Base-by-base conservation (phyloP, 768 basidiomycete species). In the Leccinellum luteum region DNA sequence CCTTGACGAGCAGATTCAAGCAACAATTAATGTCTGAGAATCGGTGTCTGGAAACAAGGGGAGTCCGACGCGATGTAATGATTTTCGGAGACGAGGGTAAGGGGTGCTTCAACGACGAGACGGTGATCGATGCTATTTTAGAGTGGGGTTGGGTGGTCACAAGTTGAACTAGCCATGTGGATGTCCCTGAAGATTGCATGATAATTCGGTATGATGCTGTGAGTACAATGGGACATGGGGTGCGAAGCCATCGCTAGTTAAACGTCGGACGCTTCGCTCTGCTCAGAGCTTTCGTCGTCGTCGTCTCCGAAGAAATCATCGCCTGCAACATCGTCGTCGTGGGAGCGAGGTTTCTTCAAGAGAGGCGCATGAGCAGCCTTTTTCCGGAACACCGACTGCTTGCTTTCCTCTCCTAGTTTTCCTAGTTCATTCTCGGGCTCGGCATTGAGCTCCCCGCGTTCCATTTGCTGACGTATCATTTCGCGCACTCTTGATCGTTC, bases 401-500 rank as follows among this genome's bases (percentile, higher is more conserved):
- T 60, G 31, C 41, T 54, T 35, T 60, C 64, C 35, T 43, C 52
- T 30, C 53, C 60, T 19, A 30, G 30, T 15, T 52, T 59, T 44
- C 58, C 59, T 8, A 70, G 60, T 12, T 75, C 75, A 7, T 67
- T 62, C 65, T 94, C 92, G 9, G 90, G 88, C 62, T 87, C 84
- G 1, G 64, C 54, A 2, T 80, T 75, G 43, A 93, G 55, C 52
- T 83, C 82, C 1, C 87, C 86, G 0, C 66, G 68, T 49, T 76
- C 72, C 87, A 93, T 91, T 57, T 76, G 78, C 52, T 73, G 74
- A 31, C 78, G 78, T 53, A 91, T 81, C 81, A 81, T 80, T 34
- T 63, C 68, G 25, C 85, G 80, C n/a, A 92, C 66, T 62, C 83
- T 81, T 50, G 83, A 79, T 10, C 89, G 79, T 23, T 74, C 69